Conservation (phyloP, 805 yeast genomes). For the Cyberlindnera maritima region DNA sequence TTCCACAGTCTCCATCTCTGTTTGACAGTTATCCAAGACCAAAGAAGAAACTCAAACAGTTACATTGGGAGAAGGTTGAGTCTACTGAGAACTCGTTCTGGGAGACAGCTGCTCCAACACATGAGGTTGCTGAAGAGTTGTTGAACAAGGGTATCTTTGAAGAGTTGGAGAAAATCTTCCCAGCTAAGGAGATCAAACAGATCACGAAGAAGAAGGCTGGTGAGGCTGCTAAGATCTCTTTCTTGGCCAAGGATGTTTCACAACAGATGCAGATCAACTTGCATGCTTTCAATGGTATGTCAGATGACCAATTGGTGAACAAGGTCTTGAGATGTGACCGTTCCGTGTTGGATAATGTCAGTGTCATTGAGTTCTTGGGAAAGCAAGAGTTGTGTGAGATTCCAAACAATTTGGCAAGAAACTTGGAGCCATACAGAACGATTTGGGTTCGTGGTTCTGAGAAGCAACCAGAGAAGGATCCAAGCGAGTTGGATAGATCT, state of each 20-base stretch:
- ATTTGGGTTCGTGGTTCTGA: slow-evolving; percentile 38
- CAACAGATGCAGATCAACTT: slow-evolving; percentile 81
- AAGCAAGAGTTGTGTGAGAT: slow-evolving; percentile 63
- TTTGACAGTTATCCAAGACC: slow-evolving; percentile 42
- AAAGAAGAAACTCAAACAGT: slow-evolving; percentile 63
- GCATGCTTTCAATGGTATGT: slow-evolving; percentile 53
- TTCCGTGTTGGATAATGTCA: slow-evolving; percentile 48
- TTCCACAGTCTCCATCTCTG: slow-evolving; percentile 30
- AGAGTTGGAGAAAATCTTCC: slow-evolving; percentile 59
- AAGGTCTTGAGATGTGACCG: slow-evolving; percentile 61
- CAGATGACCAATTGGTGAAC: slow-evolving; percentile 52
- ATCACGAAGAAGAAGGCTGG: slow-evolving; percentile 37
- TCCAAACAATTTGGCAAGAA: slow-evolving; percentile 51
- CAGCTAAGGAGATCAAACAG: slow-evolving; percentile 41
- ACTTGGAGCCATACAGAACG: slow-evolving; percentile 61
- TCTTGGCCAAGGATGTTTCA: slow-evolving; percentile 66
- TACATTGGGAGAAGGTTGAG: slow-evolving; percentile 80
- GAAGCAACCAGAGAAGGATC: slow-evolving; percentile 50
- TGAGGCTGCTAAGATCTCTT: slow-evolving; percentile 46
- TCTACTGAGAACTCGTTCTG: slow-evolving; percentile 60
- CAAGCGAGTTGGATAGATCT: slow-evolving; percentile 58
- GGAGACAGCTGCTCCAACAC: slow-evolving; percentile 44
- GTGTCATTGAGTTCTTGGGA: slow-evolving; percentile 66
- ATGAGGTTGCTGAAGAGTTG: slow-evolving; percentile 45
- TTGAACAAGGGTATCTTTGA: slow-evolving; percentile 59